Percentiles rank a stretch among this genome's conserved stretches.
Conservation (phyloP, 352 stramenopile genomes). For the Phytophthora citricola region DNA sequence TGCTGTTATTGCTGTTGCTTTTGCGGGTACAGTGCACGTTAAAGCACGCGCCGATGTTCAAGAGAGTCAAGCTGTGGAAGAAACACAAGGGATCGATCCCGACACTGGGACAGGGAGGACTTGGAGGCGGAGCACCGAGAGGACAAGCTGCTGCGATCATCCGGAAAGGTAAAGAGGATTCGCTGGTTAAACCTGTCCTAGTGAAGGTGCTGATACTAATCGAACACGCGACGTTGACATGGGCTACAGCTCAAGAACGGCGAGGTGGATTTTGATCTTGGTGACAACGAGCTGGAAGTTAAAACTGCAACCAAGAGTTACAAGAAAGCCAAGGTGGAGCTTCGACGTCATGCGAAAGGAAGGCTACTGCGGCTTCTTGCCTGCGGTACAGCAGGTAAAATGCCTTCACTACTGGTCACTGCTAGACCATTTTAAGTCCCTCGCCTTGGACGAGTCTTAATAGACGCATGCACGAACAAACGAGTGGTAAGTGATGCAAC, state of each 20-base stretch:
- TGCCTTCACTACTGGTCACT: conserved; percentile 12
- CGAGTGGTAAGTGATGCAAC: conserved; percentile 39
- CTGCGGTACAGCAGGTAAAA: conserved; percentile 25
- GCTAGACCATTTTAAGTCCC: conserved; percentile 27
- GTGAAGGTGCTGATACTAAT: neutral
- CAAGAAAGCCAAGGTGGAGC: conserved; percentile 7
- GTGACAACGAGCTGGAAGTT: neutral
- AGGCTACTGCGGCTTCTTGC: conserved; percentile 29
- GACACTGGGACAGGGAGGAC: conserved; percentile 70
- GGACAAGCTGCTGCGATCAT: conserved; percentile 85
- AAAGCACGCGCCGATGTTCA: conserved; percentile 90
- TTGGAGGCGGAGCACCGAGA: conserved; percentile 61
- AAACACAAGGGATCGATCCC: conserved; percentile 85
- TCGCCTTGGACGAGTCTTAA: conserved; percentile 32
- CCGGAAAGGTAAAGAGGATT: conserved; percentile 57
- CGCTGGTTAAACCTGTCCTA: neutral
- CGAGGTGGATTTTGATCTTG: conserved; percentile 50
- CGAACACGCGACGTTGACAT: neutral
- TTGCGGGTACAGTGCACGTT: conserved; percentile 54
- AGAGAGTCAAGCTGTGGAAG: conserved; percentile 89
- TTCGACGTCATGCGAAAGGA: conserved; percentile 12
- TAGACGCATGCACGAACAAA: conserved; percentile 45
- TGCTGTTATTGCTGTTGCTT: conserved; percentile 38
- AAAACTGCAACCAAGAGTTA: conserved; percentile 2
- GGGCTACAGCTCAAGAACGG: conserved; percentile 56